phyloP scores from a whole-genome alignment of 2,329 filamentous ascomycete species.

The Teratosphaeria destructans region DNA sequence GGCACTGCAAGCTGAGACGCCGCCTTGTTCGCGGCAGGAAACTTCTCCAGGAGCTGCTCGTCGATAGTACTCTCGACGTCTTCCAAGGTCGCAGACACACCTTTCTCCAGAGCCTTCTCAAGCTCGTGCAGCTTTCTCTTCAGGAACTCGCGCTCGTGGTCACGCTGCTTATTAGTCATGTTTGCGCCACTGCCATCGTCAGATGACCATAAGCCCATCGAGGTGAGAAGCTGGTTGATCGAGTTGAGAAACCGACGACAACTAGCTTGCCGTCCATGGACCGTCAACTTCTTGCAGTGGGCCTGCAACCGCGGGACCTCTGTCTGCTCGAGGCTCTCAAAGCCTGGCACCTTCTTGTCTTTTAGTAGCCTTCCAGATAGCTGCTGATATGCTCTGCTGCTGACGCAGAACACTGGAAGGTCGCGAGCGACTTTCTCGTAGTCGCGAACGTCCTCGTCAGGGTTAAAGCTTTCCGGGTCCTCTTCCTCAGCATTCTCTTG shows the following conservation, averaged over 20 bases:
- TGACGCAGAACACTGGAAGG: constrained; percentile 56
- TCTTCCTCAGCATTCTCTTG: constrained; percentile 44
- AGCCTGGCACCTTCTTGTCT: constrained; percentile 45
- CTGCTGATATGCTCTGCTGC: constrained; percentile 52
- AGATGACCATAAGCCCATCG: constrained; percentile 42
- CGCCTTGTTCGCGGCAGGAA: constrained; percentile 28
- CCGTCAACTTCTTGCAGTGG: constrained; percentile 50
- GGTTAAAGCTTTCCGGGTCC: constrained; percentile 46
- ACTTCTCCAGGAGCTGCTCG: constrained; percentile 39
- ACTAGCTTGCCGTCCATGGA: constrained; percentile 34
- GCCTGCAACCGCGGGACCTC: constrained; percentile 47
- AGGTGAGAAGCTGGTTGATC: constrained; percentile 42
- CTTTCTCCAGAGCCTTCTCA: constrained; percentile 32
- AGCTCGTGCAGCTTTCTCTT: constrained; percentile 30
- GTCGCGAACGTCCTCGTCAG: constrained; percentile 44
- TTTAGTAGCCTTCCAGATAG: constrained; percentile 45
- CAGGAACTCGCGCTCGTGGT: constrained; percentile 30
- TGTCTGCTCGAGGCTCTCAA: constrained; percentile 43
- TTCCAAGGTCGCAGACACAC: constrained; percentile 29
- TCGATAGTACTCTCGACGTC: constrained; percentile 32
- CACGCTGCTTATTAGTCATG: constrained; percentile 31
- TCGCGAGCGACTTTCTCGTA: constrained; percentile 47
- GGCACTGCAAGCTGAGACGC: constrained; percentile 29
- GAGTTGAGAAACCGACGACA: constrained; percentile 43
- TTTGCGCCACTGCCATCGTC: constrained; percentile 33